A percentile compares a stretch with the other conserved stretches of the same genome.
Evolutionary conservation across 768 basidiomycete species (phyloP).

Genomic region (Amanita thiersii): DNA sequence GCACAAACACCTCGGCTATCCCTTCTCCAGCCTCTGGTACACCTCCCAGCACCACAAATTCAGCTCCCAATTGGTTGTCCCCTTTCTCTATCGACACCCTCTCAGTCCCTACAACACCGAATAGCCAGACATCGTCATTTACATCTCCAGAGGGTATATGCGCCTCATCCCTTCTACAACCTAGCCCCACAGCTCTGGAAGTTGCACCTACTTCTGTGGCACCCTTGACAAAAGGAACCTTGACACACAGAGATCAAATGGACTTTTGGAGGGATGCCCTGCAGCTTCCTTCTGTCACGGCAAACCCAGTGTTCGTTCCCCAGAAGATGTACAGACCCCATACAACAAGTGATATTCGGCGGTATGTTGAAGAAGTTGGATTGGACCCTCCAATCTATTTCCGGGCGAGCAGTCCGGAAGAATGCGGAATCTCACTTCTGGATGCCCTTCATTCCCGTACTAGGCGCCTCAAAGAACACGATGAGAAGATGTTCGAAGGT

Average conservation of each 20-base stretch:
- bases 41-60: neutral
- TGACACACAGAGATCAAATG: slow-evolving; percentile 2
- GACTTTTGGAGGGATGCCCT: neutral
- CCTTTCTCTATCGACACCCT: no score
- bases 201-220: no score
- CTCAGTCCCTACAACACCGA: no score
- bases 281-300: neutral
- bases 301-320: slow-evolving; percentile 42
- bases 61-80: no score
- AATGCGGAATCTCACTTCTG: slow-evolving; percentile 52
- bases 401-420: slow-evolving; percentile 39
- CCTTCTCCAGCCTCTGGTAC: no score
- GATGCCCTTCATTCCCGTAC: slow-evolving; percentile 61
- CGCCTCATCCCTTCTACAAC: no score
- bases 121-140: no score
- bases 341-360: slow-evolving; percentile 66
- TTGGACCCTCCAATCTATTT: slow-evolving; percentile 63
- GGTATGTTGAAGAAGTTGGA: slow-evolving; percentile 66
- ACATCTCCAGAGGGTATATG: no score
- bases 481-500: slow-evolving; percentile 59
- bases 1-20: no score
- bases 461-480: slow-evolving; percentile 44
- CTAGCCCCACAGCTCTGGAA: no score
- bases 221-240: no score
- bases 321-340: slow-evolving; percentile 70